phyloP scores from a whole-genome alignment of 1,284 basidiomycete species.

The Apiotrichum sp. region DNA sequence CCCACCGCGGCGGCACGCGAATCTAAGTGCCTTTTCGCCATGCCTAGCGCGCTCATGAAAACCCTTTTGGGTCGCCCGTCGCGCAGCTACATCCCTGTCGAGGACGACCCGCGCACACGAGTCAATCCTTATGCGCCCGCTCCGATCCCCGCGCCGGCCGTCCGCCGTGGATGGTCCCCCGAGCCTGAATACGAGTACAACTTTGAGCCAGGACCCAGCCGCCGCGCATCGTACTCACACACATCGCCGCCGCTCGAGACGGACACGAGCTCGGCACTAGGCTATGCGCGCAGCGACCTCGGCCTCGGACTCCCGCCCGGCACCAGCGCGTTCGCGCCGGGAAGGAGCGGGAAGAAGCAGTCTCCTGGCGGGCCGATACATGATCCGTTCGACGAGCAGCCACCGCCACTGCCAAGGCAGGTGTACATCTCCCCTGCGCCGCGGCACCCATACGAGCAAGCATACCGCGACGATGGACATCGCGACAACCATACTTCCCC shows the following conservation, averaged over 20 bases:
- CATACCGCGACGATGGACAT: neutral
- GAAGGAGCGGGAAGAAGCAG: neutral
- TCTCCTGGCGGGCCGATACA: neutral
- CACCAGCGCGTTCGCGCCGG: neutral
- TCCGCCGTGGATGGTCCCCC: no score
- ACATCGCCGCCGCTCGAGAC: neutral
- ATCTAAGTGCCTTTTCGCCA: conserved; percentile 3
- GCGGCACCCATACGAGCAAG: neutral
- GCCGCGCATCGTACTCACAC: neutral
- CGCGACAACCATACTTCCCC: no score
- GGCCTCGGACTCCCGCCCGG: neutral
- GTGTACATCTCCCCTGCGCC: neutral
- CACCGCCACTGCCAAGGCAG: neutral
- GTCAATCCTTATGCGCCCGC: neutral
- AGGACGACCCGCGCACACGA: conserved; percentile 1
- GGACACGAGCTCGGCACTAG: neutral
- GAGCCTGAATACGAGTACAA: neutral
- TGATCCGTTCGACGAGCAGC: neutral
- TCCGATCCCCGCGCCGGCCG: neutral
- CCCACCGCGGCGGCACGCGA: no score
- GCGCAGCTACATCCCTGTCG: conserved; percentile 29
- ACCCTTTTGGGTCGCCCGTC: conserved; percentile 37
- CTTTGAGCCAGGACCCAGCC: neutral
- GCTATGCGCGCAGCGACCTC: conserved; percentile 1
- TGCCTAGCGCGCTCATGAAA: conserved; percentile 41